Percentiles rank a stretch among this genome's conserved stretches.
These are phyloP conservation scores for Xylariaceae sp. DNA, from an alignment of 2,329 filamentous ascomycete genomes.

Conservation along the genomic window DNA sequence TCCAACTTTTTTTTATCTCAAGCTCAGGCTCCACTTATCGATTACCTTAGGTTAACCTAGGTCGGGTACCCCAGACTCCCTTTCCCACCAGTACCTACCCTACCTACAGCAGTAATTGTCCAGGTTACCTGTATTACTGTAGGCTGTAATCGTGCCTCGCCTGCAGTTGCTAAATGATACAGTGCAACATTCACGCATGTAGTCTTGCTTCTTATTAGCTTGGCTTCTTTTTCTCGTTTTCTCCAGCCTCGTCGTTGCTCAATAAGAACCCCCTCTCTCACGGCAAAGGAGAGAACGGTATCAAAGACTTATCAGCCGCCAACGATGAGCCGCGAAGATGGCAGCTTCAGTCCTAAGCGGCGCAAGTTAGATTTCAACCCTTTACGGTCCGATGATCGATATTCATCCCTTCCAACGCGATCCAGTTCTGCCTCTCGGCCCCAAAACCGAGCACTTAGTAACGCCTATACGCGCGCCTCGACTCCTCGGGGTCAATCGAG, in stretches of 20 bases:
- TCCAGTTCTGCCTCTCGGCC: slow-evolving; percentile 35
- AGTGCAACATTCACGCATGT: too few relatives aligned
- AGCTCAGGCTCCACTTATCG: slow-evolving; percentile 16
- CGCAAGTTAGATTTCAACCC: slow-evolving; percentile 60
- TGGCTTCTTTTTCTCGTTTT: too few relatives aligned
- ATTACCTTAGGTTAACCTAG: slow-evolving; percentile 19
- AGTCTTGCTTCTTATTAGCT: too few relatives aligned
- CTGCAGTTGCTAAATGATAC: too few relatives aligned
- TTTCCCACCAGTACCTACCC: too few relatives aligned
- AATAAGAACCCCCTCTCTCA: too few relatives aligned
- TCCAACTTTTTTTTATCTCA: slow-evolving; percentile 22
- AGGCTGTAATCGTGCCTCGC: too few relatives aligned
- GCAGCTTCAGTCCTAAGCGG: slow-evolving; percentile 51
- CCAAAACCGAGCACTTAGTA: slow-evolving; percentile 31
- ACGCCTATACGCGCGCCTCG: slow-evolving; percentile 22
- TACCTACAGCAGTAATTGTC: too few relatives aligned
- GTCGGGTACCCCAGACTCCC: neutral
- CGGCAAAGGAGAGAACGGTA: neutral
- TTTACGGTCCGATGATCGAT: slow-evolving; percentile 49
- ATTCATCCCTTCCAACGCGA: slow-evolving; percentile 46
- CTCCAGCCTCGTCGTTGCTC: too few relatives aligned
- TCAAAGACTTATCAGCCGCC: neutral
- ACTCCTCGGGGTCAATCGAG: slow-evolving; percentile 28
- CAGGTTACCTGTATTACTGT: too few relatives aligned
- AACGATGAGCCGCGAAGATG: slow-evolving; percentile 29